Conservation (phyloP, 495 filamentous ascomycete genomes). For the Beverwykella pulmonaria region DNA sequence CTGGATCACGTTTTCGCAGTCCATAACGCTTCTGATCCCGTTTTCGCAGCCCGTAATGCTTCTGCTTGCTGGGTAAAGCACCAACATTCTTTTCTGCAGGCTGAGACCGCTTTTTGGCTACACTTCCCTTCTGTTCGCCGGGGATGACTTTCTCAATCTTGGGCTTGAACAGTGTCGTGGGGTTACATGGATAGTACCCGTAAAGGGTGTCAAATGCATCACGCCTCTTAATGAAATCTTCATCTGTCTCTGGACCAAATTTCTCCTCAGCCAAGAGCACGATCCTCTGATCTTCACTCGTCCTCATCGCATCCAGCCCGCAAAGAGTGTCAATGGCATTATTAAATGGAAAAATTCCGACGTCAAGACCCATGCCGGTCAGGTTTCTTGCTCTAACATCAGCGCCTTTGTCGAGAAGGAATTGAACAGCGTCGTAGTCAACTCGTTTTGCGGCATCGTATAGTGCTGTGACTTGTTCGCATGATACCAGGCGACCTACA, state of each 20-base stretch:
- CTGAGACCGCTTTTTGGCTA: neutral
- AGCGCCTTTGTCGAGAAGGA: neutral
- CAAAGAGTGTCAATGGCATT: neutral
- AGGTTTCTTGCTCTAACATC: neutral
- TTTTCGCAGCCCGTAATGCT: no score
- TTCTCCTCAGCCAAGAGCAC: slow-evolving; percentile 4
- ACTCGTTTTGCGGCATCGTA: slow-evolving; percentile 9
- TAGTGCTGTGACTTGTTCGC: neutral
- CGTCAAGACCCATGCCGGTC: neutral
- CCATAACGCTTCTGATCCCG: slow-evolving; percentile 2
- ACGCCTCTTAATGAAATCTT: neutral
- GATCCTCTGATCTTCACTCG: neutral
- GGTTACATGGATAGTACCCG: neutral
- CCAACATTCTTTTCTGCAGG: neutral
- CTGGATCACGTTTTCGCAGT: neutral
- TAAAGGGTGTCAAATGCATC: slow-evolving; percentile 4
- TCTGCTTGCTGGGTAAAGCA: no score
- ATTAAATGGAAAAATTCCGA: neutral
- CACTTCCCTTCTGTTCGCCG: neutral
- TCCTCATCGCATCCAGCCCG: slow-evolving; percentile 17
- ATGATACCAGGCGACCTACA: neutral
- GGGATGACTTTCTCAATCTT: neutral
- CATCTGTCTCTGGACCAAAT: slow-evolving; percentile 6
- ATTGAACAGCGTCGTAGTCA: slow-evolving; percentile 12
- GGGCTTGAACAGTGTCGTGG: neutral